Evolutionary conservation across 2,329 filamentous ascomycete species (phyloP).

Genomic region (Stachybotrys echinatus): DNA sequence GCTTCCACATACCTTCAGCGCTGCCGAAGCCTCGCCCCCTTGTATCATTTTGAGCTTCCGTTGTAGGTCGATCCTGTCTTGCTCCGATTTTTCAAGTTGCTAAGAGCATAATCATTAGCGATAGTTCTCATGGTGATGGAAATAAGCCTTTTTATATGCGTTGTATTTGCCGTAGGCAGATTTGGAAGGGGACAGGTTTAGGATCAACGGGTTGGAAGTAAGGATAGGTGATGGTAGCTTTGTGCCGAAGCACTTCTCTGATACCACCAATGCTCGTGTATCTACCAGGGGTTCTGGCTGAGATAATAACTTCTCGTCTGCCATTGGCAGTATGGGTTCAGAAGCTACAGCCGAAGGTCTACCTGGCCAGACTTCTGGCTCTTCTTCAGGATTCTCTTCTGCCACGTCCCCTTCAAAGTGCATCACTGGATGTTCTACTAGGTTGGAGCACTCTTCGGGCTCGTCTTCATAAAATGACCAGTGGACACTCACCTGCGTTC

Average conservation of each 20-base stretch:
- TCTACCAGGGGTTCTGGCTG: background rate
- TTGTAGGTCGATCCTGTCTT: slow-evolving; percentile 51
- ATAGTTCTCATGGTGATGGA: background rate
- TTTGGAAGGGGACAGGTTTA: background rate
- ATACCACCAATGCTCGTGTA: too few relatives aligned
- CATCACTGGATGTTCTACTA: background rate
- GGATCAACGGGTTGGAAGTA: too few relatives aligned
- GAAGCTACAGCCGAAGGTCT: background rate
- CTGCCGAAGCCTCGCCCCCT: slow-evolving; percentile 41
- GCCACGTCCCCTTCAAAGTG: background rate
- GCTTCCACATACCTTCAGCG: slow-evolving; percentile 44
- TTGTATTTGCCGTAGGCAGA: background rate
- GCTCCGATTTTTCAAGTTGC: slow-evolving; percentile 55
- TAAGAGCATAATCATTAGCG: slow-evolving; percentile 16
- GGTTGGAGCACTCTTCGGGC: background rate
- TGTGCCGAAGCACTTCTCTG: too few relatives aligned
- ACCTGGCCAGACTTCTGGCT: background rate
- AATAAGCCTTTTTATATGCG: background rate
- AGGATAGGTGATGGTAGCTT: too few relatives aligned
- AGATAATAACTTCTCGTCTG: background rate
- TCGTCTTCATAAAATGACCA: background rate
- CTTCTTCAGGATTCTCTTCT: background rate
- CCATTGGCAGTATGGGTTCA: background rate
- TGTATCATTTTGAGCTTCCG: slow-evolving; percentile 48
- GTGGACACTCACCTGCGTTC: slow-evolving; percentile 50